Evolutionary conservation across 2,329 filamentous ascomycete genomes (phyloP), one percentile per base, ranked within the genome.

Genomic region (Xylariaceae sp.): DNA sequence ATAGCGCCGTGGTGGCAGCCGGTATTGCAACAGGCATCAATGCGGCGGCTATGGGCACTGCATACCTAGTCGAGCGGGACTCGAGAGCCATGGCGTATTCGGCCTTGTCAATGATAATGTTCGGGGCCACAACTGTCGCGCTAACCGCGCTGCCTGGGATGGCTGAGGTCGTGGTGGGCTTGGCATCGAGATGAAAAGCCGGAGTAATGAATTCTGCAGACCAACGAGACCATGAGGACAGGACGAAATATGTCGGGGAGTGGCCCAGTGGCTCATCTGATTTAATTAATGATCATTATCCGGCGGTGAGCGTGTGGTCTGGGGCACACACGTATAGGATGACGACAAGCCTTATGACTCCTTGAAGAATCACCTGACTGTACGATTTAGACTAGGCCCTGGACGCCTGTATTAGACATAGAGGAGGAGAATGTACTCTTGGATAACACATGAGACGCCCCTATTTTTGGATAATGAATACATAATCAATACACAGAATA

Each of bases 31-130:
- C 82, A 46, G 80, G 80, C 2, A 76, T 83, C 68, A 84, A 83
- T 58, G 79, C 79, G 1, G 80, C 80, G 0, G 80, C 80, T 3
- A 81, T 84, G 79, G 80, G 80, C 2, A 80, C 80, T 0, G 74
- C 80, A 0, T 79, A 80, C 55, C 70, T 83, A 13, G 81, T 83
- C 52, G 79, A 82, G 65, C 73, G 72, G 7, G 71, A 71, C 49
- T 80, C 76, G 57, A 73, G 71, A 1, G 77, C 80, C 3, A 78
- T 79, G 2, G 79, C 80, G 0, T 82, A 82, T 59, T 77, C 80
- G 2, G 78, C 77, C 1, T 66, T 84, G 15, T 74, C 79, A 1
- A 83, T 83, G 80, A 80, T 79, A 6, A 68, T 79, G 5, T 79
- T 82, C 60, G 80, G 80, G 0, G 72, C 80, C 37, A 75, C 77